These are phyloP conservation scores for Phytophthora rubi DNA, from an alignment of 352 stramenopile genomes.

Conservation along the genomic window DNA sequence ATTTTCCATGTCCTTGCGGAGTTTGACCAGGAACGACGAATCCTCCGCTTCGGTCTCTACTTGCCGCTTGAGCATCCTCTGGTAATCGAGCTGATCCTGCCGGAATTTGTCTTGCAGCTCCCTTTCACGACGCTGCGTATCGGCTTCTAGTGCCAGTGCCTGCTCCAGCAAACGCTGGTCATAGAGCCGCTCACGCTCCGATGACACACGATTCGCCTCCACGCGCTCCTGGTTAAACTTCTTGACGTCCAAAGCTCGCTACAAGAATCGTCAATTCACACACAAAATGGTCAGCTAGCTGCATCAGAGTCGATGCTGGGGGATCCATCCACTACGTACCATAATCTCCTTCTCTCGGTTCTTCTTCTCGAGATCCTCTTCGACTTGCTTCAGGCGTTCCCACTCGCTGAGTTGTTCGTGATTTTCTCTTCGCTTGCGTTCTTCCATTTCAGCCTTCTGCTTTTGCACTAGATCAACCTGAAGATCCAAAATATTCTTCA, in stretches of 20 bases:
- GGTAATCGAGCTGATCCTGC: slow-evolving; percentile 78
- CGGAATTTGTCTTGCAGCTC: slow-evolving; percentile 73
- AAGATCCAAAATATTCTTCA: slow-evolving; percentile 79
- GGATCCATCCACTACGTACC: slow-evolving; percentile 20
- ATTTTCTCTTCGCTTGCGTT: slow-evolving; percentile 56
- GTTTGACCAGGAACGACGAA: slow-evolving; percentile 64
- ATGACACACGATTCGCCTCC: slow-evolving; percentile 45
- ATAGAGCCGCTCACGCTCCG: slow-evolving; percentile 71
- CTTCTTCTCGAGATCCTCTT: slow-evolving; percentile 66
- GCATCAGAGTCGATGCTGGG: neutral
- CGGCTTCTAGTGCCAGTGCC: slow-evolving; percentile 64
- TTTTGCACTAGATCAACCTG: slow-evolving; percentile 74
- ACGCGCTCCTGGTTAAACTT: slow-evolving; percentile 75
- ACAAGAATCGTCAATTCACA: neutral
- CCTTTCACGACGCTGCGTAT: slow-evolving; percentile 59
- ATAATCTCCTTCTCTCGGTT: slow-evolving; percentile 61
- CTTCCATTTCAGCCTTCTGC: slow-evolving; percentile 38
- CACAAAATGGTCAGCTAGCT: neutral
- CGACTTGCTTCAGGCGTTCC: slow-evolving; percentile 62
- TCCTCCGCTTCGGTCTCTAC: slow-evolving; percentile 81
- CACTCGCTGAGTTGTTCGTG: slow-evolving; percentile 65
- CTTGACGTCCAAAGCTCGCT: slow-evolving; percentile 77
- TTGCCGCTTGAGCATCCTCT: slow-evolving; percentile 74
- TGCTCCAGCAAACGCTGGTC: slow-evolving; percentile 66
- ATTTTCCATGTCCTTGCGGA: slow-evolving; percentile 85